Base-by-base conservation (phyloP, 2,329 filamentous ascomycete genomes). In the Salinomyces thailandicus region DNA sequence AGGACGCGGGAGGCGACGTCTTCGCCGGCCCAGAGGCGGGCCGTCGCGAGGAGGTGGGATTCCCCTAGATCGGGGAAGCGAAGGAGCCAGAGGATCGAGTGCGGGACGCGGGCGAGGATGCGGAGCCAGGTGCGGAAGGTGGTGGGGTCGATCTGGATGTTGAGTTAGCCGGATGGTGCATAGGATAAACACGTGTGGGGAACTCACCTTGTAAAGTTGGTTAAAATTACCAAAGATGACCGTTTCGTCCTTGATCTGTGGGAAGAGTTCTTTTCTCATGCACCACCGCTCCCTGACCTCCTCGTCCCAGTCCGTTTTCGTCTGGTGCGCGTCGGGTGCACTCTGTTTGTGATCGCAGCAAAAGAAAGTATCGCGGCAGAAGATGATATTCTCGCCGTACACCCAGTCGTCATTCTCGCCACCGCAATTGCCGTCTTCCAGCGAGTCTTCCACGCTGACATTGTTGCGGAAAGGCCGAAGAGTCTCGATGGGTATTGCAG, bases 171-270 rank as follows among this genome's bases (percentile, higher is more conserved):
- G n/a, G 22, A 8, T 26, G 9, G 7, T 16, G n/a, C 26, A 14
- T 14, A 26, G 22, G 9, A n/a, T 9, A 26, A n/a, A n/a, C 9
- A 26, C 12, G 11, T 9, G 28, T 9, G 14, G 14, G 11, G 8
- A n/a, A 52, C 68, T 46, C 68, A 91, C 87, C 77, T 98, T 98
- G 66, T 98, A 98, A 19, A 98, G 69, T 60, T 98, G 91, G 56
- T 98, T 98, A 63, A 98, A 98, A 61, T 98, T 98, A 5, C 85
- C 91, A 40, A 98, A 72, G 50, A 98, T 95, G 51, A 98, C 78
- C 14, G 77, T 74, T 56, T 94, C 80, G 51, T 96, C 82, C 2
- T 77, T 67, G 9, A 98, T 67, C 13, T 73, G 69, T 0, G 91
- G 91, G 52, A 98, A 98, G 26, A 98, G 63, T 50, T 93, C 79